Evolutionary conservation across 169 alveolate genomes (phyloP).

Genomic region (Babesia caballi): DNA sequence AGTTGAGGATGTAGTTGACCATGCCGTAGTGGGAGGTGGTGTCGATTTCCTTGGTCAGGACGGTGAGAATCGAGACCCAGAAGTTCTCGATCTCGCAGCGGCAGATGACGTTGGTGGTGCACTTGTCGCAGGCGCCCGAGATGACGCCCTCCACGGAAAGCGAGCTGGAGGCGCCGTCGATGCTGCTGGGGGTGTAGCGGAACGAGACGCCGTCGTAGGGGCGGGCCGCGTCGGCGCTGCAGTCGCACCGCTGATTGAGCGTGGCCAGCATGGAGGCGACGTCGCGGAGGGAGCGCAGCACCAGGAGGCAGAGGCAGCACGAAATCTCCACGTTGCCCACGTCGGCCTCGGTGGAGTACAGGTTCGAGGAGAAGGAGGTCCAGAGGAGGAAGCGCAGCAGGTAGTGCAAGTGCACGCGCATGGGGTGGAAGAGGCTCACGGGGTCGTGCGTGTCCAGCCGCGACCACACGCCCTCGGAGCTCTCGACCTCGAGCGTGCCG

Average conservation of each 20-base stretch:
- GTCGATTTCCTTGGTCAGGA: constrained; percentile 13
- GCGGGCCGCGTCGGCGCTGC: background rate
- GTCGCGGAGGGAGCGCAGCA: constrained; percentile 36
- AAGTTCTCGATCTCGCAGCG: constrained; percentile 47
- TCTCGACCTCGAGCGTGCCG: constrained; percentile 56
- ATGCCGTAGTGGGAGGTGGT: constrained; percentile 19
- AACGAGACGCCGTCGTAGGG: constrained; percentile 7
- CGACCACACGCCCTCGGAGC: constrained; percentile 35
- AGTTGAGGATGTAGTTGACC: constrained; percentile 31
- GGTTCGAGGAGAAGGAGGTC: constrained; percentile 27
- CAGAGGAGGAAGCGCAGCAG: constrained; percentile 30
- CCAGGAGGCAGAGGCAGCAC: constrained; percentile 12
- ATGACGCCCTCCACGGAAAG: constrained; percentile 19
- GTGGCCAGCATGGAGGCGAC: constrained; percentile 10
- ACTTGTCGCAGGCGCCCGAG: constrained; percentile 23
- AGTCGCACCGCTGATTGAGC: background rate
- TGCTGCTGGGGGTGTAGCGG: constrained; percentile 28
- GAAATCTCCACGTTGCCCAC: background rate
- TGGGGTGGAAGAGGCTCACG: constrained; percentile 2
- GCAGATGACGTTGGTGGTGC: constrained; percentile 45
- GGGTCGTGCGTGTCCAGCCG: constrained; percentile 1
- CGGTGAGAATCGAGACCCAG: constrained; percentile 42
- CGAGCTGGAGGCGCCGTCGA: constrained; percentile 6
- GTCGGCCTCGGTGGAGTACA: background rate
- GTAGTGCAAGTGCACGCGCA: constrained; percentile 44